Conservation (phyloP, 2,329 filamentous ascomycete species). For the Mycosphaerelloides madeirae region DNA sequence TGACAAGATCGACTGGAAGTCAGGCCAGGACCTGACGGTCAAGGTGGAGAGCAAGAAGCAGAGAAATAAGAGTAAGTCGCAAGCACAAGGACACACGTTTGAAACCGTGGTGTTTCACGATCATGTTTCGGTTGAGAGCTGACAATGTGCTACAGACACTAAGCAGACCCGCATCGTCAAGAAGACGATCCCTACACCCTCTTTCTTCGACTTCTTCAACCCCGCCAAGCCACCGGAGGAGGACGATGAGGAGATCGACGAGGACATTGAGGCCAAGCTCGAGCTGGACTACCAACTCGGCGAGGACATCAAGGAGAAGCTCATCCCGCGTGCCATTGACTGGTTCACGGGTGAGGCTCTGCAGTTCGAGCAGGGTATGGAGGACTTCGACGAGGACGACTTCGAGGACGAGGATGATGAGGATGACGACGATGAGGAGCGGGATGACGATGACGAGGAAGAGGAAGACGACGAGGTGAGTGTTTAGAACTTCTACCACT, state of each 20-base stretch:
- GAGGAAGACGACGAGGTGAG: slow-evolving; percentile 49
- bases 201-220: slow-evolving; percentile 97
- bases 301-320: slow-evolving; percentile 99
- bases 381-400: slow-evolving; percentile 76
- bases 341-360: slow-evolving; percentile 99
- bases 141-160: slow-evolving; percentile 61
- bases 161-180: slow-evolving; percentile 99
- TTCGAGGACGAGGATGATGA: slow-evolving; percentile 91
- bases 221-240: slow-evolving; percentile 84
- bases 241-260: slow-evolving; percentile 70
- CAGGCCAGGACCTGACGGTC: slow-evolving; percentile 87
- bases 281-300: slow-evolving; percentile 98
- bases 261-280: slow-evolving; percentile 93
- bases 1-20: slow-evolving; percentile 96
- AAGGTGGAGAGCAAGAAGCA: slow-evolving; percentile 99
- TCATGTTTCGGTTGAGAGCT: slow-evolving; percentile 13
- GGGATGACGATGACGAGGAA: slow-evolving; percentile 72
- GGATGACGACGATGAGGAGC: slow-evolving; percentile 79
- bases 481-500: not conserved
- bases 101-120: not conserved
- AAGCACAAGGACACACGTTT: slow-evolving; percentile 1
- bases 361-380: slow-evolving; percentile 88
- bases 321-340: slow-evolving; percentile 96
- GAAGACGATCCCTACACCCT: slow-evolving; percentile 97
- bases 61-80: slow-evolving; percentile 87